phyloP scores from a whole-genome alignment of 2,329 filamentous ascomycete species.

The Cucurbitaria berberidis region DNA sequence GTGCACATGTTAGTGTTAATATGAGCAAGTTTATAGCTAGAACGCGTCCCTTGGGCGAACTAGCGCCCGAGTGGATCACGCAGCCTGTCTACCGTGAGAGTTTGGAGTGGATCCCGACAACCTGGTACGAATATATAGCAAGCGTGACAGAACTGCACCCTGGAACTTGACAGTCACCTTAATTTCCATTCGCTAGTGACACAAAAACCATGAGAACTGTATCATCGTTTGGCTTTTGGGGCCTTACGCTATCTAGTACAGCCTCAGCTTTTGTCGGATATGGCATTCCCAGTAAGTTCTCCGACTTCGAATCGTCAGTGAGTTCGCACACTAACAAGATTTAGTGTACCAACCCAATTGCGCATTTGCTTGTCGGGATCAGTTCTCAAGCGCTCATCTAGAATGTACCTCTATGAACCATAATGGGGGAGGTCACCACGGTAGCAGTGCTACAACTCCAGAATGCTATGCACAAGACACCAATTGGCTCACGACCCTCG shows the following conservation, averaged over 20 bases:
- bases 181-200: neutral
- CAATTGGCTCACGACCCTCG: constrained; percentile 35
- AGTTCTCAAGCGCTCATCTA: constrained; percentile 13
- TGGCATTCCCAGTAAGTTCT: neutral
- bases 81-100: neutral
- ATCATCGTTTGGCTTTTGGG: neutral
- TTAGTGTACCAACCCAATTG: constrained; percentile 19
- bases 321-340: neutral
- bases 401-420: constrained; percentile 9
- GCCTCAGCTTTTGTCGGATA: neutral
- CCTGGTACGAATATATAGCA: neutral
- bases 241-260: neutral
- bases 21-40: neutral
- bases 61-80: neutral
- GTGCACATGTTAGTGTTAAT: neutral
- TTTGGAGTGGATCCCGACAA: neutral
- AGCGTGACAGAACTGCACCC: neutral
- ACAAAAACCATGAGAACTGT: neutral
- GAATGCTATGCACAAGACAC: constrained; percentile 33
- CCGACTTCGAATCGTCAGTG: neutral
- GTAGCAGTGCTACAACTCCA: constrained; percentile 19
- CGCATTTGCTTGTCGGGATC: constrained; percentile 28
- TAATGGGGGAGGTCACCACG: constrained; percentile 4
- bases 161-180: neutral
- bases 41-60: neutral